Base-by-base conservation (phyloP, 257 asterid species). In the Lavandula angustifolia region DNA sequence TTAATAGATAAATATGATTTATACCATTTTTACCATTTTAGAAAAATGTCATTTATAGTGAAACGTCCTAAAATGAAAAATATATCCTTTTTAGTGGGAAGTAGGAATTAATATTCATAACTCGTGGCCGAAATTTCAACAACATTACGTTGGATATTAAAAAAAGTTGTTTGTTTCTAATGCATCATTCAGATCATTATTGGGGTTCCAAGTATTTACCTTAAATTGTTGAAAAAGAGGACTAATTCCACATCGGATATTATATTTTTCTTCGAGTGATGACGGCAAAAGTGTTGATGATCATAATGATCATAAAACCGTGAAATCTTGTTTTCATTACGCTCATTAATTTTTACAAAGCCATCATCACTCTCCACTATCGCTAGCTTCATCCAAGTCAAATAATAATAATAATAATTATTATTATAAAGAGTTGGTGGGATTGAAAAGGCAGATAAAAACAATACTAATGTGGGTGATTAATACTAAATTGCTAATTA, bases 251-350 rank as follows among this genome's bases (percentile, higher is more conserved):
- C 27, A 41, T 1, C 4, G 4, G 2, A 10, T 38, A 60, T 43
- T 32, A 65, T n/a, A 68, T 11, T n/a, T n/a, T 22, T 22, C 16
- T 55, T 16, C 3, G 11, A 33, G 17, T 32, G 52, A 38, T 63
- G 77, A 68, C 53, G 54, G 69, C 35, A 77, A 77, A 76, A 59
- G 75, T 49, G 67, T 43, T 2, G 50, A 68, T 68, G 52, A 72
- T 63, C 64, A 64, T 64, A 33, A 68, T 61, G 60, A 44, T 48
- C 3, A 40, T 40, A 40, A 22, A 53, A 18, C 70, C 31, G 35
- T 32, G 63, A 42, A 58, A 38, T 57, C 73, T 72, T 68, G 70
- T 32, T 62, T 60, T 66, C 44, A 18, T 29, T 56, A 11, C 57
- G 11, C 56, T 29, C 60, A 22, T 54, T 34, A 64, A 46, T 64